A percentile compares a stretch with the other conserved stretches of the same genome.
Conservation (phyloP, 1,139 yeast species). For the Blastobotrys capitulatus region DNA sequence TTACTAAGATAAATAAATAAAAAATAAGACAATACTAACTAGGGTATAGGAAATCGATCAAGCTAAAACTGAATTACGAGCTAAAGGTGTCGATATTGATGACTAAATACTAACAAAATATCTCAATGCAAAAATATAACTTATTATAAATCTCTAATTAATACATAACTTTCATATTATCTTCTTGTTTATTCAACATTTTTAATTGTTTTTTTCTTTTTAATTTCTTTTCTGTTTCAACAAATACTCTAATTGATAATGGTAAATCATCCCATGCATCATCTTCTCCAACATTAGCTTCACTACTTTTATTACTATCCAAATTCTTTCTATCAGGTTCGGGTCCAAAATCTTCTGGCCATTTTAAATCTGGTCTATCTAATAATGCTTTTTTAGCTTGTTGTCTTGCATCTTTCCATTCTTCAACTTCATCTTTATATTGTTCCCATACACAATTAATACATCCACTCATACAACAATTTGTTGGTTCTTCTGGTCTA, state of each 20-base stretch:
- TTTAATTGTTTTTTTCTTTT: not conserved
- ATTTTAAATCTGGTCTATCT: conserved; percentile 33
- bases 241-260: conserved; percentile 70
- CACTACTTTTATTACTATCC: not conserved
- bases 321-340: conserved; percentile 41
- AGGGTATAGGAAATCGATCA: conserved; percentile 49
- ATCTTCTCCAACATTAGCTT: conserved; percentile 27
- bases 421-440: conserved; percentile 78
- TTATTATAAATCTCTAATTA: too few relatives aligned
- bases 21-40: conserved; percentile 1
- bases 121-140: too few relatives aligned
- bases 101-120: conserved; percentile 2
- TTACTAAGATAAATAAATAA: not conserved
- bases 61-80: conserved; percentile 55
- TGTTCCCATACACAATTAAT: conserved; percentile 96
- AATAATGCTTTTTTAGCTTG: conserved; percentile 55
- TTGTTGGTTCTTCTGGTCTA: conserved; percentile 83
- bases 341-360: conserved; percentile 82
- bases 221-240: conserved; percentile 65
- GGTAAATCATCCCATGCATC: conserved; percentile 69
- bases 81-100: conserved; percentile 47
- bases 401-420: conserved; percentile 61
- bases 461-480: conserved; percentile 98
- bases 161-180: not conserved
- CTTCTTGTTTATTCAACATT: not conserved